Evolutionary conservation across 495 filamentous ascomycete genomes (phyloP).

Genomic region (Podospora australis): DNA sequence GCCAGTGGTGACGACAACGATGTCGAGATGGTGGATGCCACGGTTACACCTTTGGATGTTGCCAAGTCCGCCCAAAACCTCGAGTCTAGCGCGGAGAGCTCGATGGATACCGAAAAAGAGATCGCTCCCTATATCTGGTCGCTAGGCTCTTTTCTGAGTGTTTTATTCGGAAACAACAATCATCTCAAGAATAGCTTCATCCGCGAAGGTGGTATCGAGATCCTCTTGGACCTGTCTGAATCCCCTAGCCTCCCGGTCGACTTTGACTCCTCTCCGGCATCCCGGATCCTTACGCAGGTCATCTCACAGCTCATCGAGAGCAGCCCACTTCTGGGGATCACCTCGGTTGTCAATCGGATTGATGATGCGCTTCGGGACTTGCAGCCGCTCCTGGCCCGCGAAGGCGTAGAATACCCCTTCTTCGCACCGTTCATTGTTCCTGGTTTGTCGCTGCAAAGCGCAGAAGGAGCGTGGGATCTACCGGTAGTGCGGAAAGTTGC

Average conservation of each 20-base stretch:
- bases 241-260: constrained; percentile 70
- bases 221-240: constrained; percentile 75
- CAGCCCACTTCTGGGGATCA: constrained; percentile 74
- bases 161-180: constrained; percentile 66
- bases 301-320: constrained; percentile 74
- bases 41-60: no score
- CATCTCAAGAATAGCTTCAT: constrained; percentile 70
- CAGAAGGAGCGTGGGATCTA: constrained; percentile 25
- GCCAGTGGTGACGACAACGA: constrained; percentile 37
- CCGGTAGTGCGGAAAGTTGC: constrained; percentile 33
- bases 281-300: constrained; percentile 62
- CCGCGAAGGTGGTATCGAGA: constrained; percentile 70
- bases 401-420: constrained; percentile 31
- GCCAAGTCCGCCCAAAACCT: not conserved
- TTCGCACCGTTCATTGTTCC: constrained; percentile 56
- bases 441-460: constrained; percentile 19
- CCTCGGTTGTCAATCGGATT: constrained; percentile 67
- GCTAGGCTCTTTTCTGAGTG: constrained; percentile 65
- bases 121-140: constrained; percentile 66
- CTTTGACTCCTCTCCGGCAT: constrained; percentile 60
- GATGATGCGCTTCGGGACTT: constrained; percentile 63
- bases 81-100: constrained; percentile 2
- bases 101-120: constrained; percentile 8
- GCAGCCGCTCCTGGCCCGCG: constrained; percentile 51
- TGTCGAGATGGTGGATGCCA: constrained; percentile 53